A percentile compares a stretch with the other conserved stretches of the same genome.
Conservation (phyloP, 2,329 filamentous ascomycete genomes). For the Stemphylium lycopersici region DNA sequence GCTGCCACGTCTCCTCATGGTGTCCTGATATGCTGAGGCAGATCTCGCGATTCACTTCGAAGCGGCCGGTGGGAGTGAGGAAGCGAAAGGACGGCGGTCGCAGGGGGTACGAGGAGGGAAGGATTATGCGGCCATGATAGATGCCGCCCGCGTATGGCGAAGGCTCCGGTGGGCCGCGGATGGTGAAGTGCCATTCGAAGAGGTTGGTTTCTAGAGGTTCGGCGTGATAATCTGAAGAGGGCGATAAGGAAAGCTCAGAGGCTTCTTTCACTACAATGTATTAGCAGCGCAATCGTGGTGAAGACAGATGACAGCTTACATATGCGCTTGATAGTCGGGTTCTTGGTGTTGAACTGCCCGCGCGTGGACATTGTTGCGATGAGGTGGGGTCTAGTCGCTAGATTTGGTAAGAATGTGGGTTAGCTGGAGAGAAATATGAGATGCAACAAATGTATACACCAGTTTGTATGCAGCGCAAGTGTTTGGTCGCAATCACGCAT, state of each 20-base stretch:
- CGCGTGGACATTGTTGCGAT: conserved; percentile 47
- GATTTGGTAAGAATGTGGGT: background rate
- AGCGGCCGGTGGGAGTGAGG: conserved; percentile 86
- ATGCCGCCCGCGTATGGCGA: conserved; percentile 81
- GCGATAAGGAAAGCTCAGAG: conserved; percentile 77
- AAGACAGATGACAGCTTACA: conserved; percentile 56
- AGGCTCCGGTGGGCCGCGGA: conserved; percentile 81
- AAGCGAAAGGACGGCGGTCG: conserved; percentile 96
- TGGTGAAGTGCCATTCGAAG: conserved; percentile 98
- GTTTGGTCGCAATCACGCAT: background rate
- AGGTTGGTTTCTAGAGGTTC: conserved; percentile 86
- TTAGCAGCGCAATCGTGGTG: conserved; percentile 22
- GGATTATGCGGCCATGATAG: conserved; percentile 93
- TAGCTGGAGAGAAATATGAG: background rate
- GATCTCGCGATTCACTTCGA: conserved; percentile 96
- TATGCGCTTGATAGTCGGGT: conserved; percentile 84
- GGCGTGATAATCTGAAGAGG: conserved; percentile 85
- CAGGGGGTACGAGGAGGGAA: conserved; percentile 88
- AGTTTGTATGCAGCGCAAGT: background rate
- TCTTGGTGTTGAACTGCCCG: conserved; percentile 71
- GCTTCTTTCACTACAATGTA: conserved; percentile 78
- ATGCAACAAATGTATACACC: background rate
- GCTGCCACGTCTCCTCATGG: conserved; percentile 98
- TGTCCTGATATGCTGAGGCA: conserved; percentile 93
- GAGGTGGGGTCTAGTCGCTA: background rate